Percentiles rank a stretch among this genome's conserved stretches.
Evolutionary conservation across 2,329 filamentous ascomycete species (phyloP).

Genomic region (Cladophialophora psammophila): DNA sequence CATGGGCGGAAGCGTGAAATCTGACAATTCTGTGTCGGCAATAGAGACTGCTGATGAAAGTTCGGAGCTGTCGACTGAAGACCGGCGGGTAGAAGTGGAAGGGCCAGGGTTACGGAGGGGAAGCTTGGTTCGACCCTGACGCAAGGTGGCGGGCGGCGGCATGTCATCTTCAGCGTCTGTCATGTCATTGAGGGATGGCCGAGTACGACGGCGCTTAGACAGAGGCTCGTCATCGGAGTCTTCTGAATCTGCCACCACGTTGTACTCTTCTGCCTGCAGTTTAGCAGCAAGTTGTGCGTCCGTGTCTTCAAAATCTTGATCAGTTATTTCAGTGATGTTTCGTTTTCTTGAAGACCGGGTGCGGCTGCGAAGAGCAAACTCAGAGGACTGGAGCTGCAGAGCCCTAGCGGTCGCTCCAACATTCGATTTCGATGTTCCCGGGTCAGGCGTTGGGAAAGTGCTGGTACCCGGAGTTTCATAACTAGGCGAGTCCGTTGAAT

Average conservation of each 20-base stretch:
- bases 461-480: conserved; percentile 71
- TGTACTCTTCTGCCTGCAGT: conserved; percentile 65
- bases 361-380: conserved; percentile 56
- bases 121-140: conserved; percentile 15
- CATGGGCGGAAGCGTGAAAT: conserved; percentile 11
- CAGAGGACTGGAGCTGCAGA: conserved; percentile 54
- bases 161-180: conserved; percentile 35
- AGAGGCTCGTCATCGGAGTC: conserved; percentile 29
- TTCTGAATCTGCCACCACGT: conserved; percentile 34
- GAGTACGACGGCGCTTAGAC: conserved; percentile 25
- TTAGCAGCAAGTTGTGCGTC: conserved; percentile 63
- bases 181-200: conserved; percentile 10
- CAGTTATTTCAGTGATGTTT: conserved; percentile 52
- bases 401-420: conserved; percentile 56
- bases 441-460: conserved; percentile 61
- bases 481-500: conserved; percentile 53
- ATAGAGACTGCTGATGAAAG: conserved; percentile 18
- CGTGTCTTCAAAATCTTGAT: conserved; percentile 47
- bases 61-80: conserved; percentile 27
- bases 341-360: conserved; percentile 44
- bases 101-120: conserved; percentile 6
- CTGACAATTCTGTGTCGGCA: conserved; percentile 27
- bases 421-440: conserved; percentile 21
- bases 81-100: not conserved
- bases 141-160: conserved; percentile 22